Evolutionary conservation across 2,329 filamentous ascomycete genomes (phyloP), one percentile per base, ranked within the genome.

Genomic region (Aureobasidium sp.): DNA sequence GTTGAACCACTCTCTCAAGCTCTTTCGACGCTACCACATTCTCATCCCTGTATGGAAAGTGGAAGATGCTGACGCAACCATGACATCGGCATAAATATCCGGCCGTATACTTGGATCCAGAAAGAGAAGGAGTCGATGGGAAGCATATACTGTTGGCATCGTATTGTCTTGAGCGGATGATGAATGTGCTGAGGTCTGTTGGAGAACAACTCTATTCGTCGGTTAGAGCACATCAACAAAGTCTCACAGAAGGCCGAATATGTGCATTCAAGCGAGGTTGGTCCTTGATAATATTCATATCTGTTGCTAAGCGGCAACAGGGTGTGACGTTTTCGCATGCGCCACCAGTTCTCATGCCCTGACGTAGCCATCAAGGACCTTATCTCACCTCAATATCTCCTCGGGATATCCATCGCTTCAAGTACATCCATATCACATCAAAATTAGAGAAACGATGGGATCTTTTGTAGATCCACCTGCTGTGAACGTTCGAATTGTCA

Each of bases 231-330:
- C 29, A 48, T 15, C 45, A 48, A 15, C n/a, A 23, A 25, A n/a
- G 31, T 20, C 13, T 13, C 13, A 4, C 4, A 4, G 7, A 2
- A 16, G 31, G 31, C n/a, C 20, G 16, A 36, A 36, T 7, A 36
- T 16, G 15, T 36, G 25, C 6, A 36, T 36, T 29, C 38, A 31
- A 18, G n/a, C n/a, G 36, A 55, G 36, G 33, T 27, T 3, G 25
- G 25, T 55, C 33, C 36, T 23, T 27, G 36, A 40, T 15, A 25
- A 58, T 8, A 40, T 23, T 45, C 29, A 27, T 43, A 20, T 38
- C 45, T n/a, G 20, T 18, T 47, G 56, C 43, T 59, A 59, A 47
- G 56, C 56, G 56, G 56, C 56, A 59, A 59, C 13, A 48, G 31
- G 56, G 29, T 42, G 42, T 36, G 55, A 47, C 20, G 42, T n/a